These are phyloP conservation scores for Pholiota conissans DNA, from an alignment of 768 basidiomycete genomes.

Conservation along the genomic window DNA sequence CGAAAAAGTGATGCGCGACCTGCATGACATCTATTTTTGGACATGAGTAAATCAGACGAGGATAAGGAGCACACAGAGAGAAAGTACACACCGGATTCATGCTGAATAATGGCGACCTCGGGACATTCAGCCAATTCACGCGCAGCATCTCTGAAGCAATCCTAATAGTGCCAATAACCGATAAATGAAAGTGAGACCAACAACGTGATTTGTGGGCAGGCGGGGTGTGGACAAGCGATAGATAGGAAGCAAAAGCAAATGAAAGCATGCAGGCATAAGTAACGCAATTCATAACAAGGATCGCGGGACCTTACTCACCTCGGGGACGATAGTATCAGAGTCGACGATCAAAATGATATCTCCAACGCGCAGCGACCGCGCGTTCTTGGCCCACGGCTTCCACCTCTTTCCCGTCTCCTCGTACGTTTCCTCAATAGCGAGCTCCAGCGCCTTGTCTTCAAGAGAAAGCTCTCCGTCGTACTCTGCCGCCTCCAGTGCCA, in stretches of 20 bases:
- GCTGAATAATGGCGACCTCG: constrained; percentile 87
- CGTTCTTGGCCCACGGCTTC: constrained; percentile 79
- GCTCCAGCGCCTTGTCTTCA: constrained; percentile 70
- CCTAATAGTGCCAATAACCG: constrained; percentile 36
- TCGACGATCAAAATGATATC: constrained; percentile 83
- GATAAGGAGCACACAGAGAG: constrained; percentile 3
- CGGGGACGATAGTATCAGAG: constrained; percentile 78
- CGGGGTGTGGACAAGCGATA: not conserved
- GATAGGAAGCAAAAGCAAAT: not conserved
- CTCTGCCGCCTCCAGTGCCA: constrained; percentile 42
- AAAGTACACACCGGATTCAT: constrained; percentile 65
- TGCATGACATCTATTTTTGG: constrained; percentile 89
- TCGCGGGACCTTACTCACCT: constrained; percentile 35
- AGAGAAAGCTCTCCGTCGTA: constrained; percentile 41
- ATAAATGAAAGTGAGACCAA: not conserved
- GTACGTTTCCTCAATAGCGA: constrained; percentile 75
- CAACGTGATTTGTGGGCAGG: too few relatives aligned
- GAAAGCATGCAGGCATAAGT: too few relatives aligned
- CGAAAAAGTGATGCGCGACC: constrained; percentile 87
- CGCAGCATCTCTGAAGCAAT: constrained; percentile 89
- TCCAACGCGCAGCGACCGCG: constrained; percentile 71
- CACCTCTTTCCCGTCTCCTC: constrained; percentile 56
- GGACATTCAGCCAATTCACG: constrained; percentile 81
- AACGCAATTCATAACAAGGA: too few relatives aligned
- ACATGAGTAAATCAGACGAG: not conserved